A percentile compares a stretch with the other conserved stretches of the same genome.
Conservation (phyloP, 176 grass and related monocot genomes). For the Oropetium thomaeum region DNA sequence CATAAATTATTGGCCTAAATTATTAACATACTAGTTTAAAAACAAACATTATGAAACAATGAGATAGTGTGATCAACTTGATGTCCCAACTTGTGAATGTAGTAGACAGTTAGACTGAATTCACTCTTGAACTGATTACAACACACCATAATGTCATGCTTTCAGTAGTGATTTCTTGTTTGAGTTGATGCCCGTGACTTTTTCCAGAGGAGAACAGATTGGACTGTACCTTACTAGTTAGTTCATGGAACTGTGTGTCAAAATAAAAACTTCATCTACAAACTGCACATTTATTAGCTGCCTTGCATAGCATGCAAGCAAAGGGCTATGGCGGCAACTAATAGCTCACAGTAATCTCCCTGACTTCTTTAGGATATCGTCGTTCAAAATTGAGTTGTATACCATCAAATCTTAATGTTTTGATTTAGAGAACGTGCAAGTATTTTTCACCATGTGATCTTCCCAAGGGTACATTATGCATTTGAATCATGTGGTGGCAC, state of each 20-base stretch:
- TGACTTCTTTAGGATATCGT: background rate
- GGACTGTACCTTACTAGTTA: background rate
- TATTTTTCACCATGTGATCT: background rate
- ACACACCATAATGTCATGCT: background rate
- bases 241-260: background rate
- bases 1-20: background rate
- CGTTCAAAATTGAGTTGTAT: background rate
- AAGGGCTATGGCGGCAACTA: too few relatives aligned
- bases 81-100: background rate
- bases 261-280: background rate
- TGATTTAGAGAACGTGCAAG: background rate
- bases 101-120: background rate
- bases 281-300: too few relatives aligned
- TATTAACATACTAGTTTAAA: background rate
- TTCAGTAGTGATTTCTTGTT: constrained; percentile 6
- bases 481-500: background rate
- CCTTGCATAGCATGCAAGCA: too few relatives aligned
- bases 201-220: background rate
- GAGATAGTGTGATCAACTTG: background rate
- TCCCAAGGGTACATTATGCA: background rate
- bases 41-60: background rate
- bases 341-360: background rate
- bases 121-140: background rate
- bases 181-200: background rate
- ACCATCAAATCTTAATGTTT: background rate